Conservation (phyloP, 495 filamentous ascomycete species). For the Hypoxylon cercidicola region DNA sequence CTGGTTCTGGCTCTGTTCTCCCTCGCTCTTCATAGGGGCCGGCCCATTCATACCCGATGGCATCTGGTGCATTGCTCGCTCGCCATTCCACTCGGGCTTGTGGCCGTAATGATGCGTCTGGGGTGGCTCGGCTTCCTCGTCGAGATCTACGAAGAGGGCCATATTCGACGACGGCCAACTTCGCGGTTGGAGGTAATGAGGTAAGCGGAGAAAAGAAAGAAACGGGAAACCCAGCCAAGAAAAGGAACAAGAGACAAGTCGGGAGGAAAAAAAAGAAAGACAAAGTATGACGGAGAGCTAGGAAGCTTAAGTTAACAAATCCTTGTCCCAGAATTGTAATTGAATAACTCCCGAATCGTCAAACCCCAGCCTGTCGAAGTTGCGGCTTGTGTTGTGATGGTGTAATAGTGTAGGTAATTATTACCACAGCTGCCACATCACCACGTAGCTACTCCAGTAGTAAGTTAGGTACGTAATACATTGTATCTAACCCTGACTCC, state of each 20-base stretch:
- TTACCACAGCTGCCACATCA: not conserved
- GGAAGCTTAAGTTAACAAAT: slow-evolving; percentile 12
- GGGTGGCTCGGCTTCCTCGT: slow-evolving; percentile 64
- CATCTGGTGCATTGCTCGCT: slow-evolving; percentile 35
- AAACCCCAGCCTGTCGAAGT: too few species aligned
- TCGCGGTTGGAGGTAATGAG: slow-evolving; percentile 1
- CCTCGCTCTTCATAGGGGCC: slow-evolving; percentile 20
- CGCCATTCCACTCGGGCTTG: slow-evolving; percentile 42
- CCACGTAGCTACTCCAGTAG: too few species aligned
- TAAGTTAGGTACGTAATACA: too few species aligned
- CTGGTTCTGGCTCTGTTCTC: slow-evolving; percentile 36
- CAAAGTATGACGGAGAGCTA: slow-evolving; percentile 13
- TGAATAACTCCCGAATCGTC: slow-evolving; percentile 26
- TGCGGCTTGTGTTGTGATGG: too few species aligned
- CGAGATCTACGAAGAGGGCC: slow-evolving; percentile 73
- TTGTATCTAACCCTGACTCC: too few species aligned
- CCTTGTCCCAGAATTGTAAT: not conserved
- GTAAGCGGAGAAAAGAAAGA: slow-evolving; percentile 1
- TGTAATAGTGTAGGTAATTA: too few species aligned
- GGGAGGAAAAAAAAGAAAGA: slow-evolving; percentile 4
- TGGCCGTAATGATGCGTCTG: slow-evolving; percentile 47
- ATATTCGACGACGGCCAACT: slow-evolving; percentile 50
- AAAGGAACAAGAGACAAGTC: slow-evolving; percentile 20
- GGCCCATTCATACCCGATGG: slow-evolving; percentile 25
- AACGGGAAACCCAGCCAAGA: not conserved